Percentiles rank a stretch among this genome's conserved stretches.
phyloP scores from a whole-genome alignment of 2,329 filamentous ascomycete genomes.

The Alternaria burnsii region DNA sequence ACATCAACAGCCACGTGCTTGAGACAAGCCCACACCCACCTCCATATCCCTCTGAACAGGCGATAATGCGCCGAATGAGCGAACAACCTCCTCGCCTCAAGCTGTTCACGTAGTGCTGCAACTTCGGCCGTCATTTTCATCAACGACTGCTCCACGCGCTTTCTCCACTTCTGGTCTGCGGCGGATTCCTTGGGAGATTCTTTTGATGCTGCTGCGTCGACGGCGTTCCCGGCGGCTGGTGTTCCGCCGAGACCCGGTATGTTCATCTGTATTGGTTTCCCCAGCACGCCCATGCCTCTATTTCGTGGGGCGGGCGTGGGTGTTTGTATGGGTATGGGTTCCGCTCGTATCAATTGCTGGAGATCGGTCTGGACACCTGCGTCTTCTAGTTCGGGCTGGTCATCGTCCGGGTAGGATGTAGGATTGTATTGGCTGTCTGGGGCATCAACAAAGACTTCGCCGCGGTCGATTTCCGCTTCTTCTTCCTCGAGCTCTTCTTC shows the following conservation, averaged over 20 bases:
- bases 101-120: slow-evolving; percentile 89
- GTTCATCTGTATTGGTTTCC: slow-evolving; percentile 34
- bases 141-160: slow-evolving; percentile 82
- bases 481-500: slow-evolving; percentile 61
- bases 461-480: slow-evolving; percentile 41
- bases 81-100: slow-evolving; percentile 78
- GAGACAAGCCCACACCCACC: slow-evolving; percentile 71
- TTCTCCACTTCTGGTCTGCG: slow-evolving; percentile 73
- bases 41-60: slow-evolving; percentile 63
- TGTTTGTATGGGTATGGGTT: slow-evolving; percentile 20
- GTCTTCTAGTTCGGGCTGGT: slow-evolving; percentile 37
- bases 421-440: slow-evolving; percentile 56
- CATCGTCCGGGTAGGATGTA: slow-evolving; percentile 19
- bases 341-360: slow-evolving; percentile 22
- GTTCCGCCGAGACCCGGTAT: slow-evolving; percentile 23
- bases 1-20: slow-evolving; percentile 80
- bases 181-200: slow-evolving; percentile 19
- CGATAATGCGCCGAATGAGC: slow-evolving; percentile 68
- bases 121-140: slow-evolving; percentile 92
- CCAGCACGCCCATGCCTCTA: slow-evolving; percentile 20
- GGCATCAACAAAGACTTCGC: slow-evolving; percentile 59
- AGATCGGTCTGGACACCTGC: slow-evolving; percentile 22
- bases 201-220: neutral
- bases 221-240: neutral
- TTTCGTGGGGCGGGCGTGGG: slow-evolving; percentile 31